Evolutionary conservation across 2,329 filamentous ascomycete species (phyloP).

Genomic region (Colletotrichum caudatum): DNA sequence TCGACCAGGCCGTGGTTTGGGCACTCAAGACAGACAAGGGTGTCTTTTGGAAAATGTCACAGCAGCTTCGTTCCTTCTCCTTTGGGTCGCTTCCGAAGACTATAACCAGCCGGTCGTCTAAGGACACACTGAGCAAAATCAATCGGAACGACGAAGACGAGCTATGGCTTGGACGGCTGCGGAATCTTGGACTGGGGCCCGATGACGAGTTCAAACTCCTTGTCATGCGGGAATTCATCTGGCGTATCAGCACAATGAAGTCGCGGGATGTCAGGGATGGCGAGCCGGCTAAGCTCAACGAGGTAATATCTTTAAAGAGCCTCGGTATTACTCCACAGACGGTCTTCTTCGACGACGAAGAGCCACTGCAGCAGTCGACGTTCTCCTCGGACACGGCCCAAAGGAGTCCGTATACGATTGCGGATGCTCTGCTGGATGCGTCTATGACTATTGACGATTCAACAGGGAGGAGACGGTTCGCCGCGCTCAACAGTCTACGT

Average conservation of each 20-base stretch:
- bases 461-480: constrained; percentile 64
- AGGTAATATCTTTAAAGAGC: constrained; percentile 79
- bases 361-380: constrained; percentile 61
- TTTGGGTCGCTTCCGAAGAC: constrained; percentile 71
- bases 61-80: constrained; percentile 72
- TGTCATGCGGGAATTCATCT: constrained; percentile 89
- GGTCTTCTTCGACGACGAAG: constrained; percentile 92
- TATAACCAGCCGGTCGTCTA: constrained; percentile 65
- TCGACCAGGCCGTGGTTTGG: constrained; percentile 90
- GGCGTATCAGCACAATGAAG: constrained; percentile 82
- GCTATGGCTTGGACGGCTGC: constrained; percentile 86
- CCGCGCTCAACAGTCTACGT: constrained; percentile 58
- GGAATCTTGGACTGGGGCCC: constrained; percentile 81
- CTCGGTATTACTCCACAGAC: constrained; percentile 86
- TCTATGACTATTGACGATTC: constrained; percentile 87
- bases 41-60: constrained; percentile 86
- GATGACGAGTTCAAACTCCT: constrained; percentile 94
- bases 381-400: constrained; percentile 51
- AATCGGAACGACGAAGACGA: constrained; percentile 92
- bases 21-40: constrained; percentile 84
- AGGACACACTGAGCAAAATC: constrained; percentile 72
- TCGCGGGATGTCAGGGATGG: constrained; percentile 61
- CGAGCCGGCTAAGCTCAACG: constrained; percentile 67
- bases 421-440: constrained; percentile 91
- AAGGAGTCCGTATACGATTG: constrained; percentile 78